Conservation (phyloP, 306 rosid genomes). For the Fagus sylvatica region DNA sequence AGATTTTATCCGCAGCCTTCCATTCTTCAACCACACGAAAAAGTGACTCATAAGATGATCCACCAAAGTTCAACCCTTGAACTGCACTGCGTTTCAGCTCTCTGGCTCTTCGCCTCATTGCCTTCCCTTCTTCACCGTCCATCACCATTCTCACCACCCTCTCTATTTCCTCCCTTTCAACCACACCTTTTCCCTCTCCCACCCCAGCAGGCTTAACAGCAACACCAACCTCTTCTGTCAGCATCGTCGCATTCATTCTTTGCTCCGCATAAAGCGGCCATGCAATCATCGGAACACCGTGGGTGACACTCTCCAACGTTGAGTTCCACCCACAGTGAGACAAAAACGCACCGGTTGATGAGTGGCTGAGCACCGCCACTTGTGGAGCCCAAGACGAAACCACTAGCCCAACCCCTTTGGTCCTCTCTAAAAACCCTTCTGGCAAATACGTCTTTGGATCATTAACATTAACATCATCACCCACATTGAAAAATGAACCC, state of each 20-base stretch:
- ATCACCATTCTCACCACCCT: conserved; percentile 33
- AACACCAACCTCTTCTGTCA: conserved; percentile 34
- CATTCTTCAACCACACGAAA: background rate
- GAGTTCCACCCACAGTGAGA: conserved; percentile 66
- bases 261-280: conserved; percentile 60
- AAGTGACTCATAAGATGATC: conserved; percentile 27
- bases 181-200: background rate
- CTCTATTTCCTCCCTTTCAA: conserved; percentile 35
- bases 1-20: conserved; percentile 9
- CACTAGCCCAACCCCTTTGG: conserved; percentile 20
- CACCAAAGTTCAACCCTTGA: conserved; percentile 5
- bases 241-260: conserved; percentile 38
- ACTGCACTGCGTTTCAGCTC: conserved; percentile 25
- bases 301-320: conserved; percentile 36
- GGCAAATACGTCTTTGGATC: conserved; percentile 35
- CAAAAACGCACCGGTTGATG: conserved; percentile 36
- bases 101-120: conserved; percentile 11
- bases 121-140: conserved; percentile 36
- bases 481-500: conserved; percentile 23
- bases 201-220: conserved; percentile 5
- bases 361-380: conserved; percentile 21
- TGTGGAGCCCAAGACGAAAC: conserved; percentile 49
- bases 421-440: conserved; percentile 39
- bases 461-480: background rate
- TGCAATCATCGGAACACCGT: conserved; percentile 49